These are phyloP conservation scores for Ophiorrhiza pumila DNA, from an alignment of 257 asterid genomes.

Conservation along the genomic window DNA sequence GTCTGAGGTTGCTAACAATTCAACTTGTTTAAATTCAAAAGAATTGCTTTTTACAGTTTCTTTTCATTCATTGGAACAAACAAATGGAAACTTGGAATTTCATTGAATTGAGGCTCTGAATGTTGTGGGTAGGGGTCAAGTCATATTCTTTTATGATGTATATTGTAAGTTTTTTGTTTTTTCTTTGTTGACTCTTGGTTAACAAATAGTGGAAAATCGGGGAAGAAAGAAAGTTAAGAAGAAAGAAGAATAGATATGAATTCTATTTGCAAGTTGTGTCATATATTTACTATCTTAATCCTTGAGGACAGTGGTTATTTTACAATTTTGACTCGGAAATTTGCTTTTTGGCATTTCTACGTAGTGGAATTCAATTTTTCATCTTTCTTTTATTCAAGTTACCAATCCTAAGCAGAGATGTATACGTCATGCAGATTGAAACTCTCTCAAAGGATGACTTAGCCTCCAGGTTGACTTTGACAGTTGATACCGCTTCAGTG, in stretches of 20 bases:
- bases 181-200: neutral
- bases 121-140: neutral
- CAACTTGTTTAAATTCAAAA: neutral
- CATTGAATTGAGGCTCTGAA: neutral
- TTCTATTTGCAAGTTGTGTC: neutral
- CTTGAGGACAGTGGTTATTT: neutral
- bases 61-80: neutral
- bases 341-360: neutral
- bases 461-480: conserved; percentile 89
- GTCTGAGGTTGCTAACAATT: neutral
- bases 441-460: conserved; percentile 81
- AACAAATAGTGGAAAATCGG: neutral
- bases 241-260: neutral
- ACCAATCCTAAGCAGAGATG: conserved; percentile 13
- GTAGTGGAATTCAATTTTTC: neutral
- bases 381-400: neutral
- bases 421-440: conserved; percentile 64
- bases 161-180: neutral
- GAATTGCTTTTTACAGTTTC: neutral
- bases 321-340: neutral
- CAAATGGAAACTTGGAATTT: neutral
- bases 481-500: conserved; percentile 73
- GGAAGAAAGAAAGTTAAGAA: neutral
- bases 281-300: neutral
- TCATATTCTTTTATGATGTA: neutral